These are phyloP conservation scores for Emydomyces testavorans DNA, from an alignment of 2,329 filamentous ascomycete genomes.

Conservation along the genomic window DNA sequence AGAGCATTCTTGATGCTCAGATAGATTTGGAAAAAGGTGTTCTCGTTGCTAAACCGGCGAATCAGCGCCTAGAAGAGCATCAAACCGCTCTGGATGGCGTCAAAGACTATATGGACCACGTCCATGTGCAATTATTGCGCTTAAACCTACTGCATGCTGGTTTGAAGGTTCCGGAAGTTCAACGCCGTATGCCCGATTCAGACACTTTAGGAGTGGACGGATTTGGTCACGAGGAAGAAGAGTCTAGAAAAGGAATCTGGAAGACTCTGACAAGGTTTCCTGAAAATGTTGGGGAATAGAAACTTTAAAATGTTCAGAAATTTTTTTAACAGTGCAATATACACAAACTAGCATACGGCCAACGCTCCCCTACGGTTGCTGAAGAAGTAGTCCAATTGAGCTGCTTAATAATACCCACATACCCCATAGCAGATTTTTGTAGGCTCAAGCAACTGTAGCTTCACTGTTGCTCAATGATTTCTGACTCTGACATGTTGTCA, in stretches of 20 bases:
- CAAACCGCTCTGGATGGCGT: constrained; percentile 55
- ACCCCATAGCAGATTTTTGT: too few species aligned
- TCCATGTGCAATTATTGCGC: constrained; percentile 63
- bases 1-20: constrained; percentile 59
- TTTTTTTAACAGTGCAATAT: too few species aligned
- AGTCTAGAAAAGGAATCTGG: constrained; percentile 34
- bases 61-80: constrained; percentile 60
- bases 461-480: too few species aligned
- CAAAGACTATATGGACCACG: constrained; percentile 59
- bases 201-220: background rate
- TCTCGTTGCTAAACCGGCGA: constrained; percentile 57
- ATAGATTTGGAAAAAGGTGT: constrained; percentile 77
- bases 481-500: too few species aligned
- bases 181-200: background rate
- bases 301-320: too few species aligned
- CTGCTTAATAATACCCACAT: too few species aligned
- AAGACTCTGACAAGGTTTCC: background rate
- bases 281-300: too few species aligned
- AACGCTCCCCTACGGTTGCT: too few species aligned
- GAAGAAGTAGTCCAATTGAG: too few species aligned
- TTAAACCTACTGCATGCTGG: constrained; percentile 66
- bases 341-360: too few species aligned
- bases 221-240: constrained; percentile 49
- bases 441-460: too few species aligned
- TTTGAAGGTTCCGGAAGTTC: constrained; percentile 50